Evolutionary conservation across 2,329 filamentous ascomycete species (phyloP).

Genomic region (Blumeria hordei): DNA sequence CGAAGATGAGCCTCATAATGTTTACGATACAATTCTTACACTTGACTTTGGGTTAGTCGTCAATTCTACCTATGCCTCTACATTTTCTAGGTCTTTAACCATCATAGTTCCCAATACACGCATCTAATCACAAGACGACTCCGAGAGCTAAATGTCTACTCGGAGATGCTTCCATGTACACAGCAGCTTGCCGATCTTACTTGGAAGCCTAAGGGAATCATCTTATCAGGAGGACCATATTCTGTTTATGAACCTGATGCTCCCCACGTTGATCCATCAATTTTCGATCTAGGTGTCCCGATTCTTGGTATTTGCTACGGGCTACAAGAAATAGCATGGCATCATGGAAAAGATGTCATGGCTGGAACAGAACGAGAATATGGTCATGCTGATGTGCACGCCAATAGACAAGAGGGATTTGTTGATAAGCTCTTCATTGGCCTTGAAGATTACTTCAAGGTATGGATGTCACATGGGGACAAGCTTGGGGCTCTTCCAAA

Average conservation of each 20-base stretch:
- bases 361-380: conserved; percentile 31
- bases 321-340: conserved; percentile 50
- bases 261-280: conserved; percentile 57
- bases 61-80: conserved; percentile 1
- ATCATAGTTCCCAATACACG: conserved; percentile 34
- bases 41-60: conserved; percentile 35
- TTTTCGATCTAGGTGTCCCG: conserved; percentile 40
- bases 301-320: conserved; percentile 21
- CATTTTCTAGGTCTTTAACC: conserved; percentile 2
- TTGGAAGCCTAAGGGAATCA: conserved; percentile 66
- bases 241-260: conserved; percentile 63
- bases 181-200: conserved; percentile 53
- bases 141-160: conserved; percentile 58
- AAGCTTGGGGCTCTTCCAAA: conserved; percentile 55
- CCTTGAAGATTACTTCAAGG: conserved; percentile 41
- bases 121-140: conserved; percentile 42
- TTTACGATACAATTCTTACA: conserved; percentile 35
- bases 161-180: conserved; percentile 73
- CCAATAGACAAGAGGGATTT: conserved; percentile 32
- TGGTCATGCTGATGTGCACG: conserved; percentile 23
- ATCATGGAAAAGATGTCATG: conserved; percentile 38
- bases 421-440: conserved; percentile 61
- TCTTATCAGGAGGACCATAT: conserved; percentile 45
- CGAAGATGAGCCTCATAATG: conserved; percentile 8
- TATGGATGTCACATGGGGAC: conserved; percentile 79